Base-by-base conservation (phyloP, 352 stramenopile genomes). In the Phytophthora nicotianae region DNA sequence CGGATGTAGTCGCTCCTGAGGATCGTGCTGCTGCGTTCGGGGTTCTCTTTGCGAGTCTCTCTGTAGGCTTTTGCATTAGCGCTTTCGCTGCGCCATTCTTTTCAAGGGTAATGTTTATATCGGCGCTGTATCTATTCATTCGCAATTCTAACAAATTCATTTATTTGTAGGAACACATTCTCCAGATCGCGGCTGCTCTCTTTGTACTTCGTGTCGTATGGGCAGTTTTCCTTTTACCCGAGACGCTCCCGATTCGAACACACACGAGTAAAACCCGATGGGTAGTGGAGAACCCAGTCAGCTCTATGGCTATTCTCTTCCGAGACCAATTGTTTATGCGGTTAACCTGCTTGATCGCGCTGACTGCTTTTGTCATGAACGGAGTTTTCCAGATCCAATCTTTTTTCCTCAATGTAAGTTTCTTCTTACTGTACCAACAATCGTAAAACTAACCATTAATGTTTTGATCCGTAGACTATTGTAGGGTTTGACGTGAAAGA, bases 401-500 rank as follows among this genome's bases (percentile, higher is more conserved):
- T 17, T 93, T 89, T 67, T 91, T 82, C 59, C 68, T 93, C 13
- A 93, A 93, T 48, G 79, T 86, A 46, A 56, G 68, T 53, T 7
- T 5, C 32, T 50, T 41, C 9, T 16, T 33, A 1, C 20, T 40
- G 62, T n/a, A 4, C 8, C 17, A 50, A 14, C 20, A 9, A 17
- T 21, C 19, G 11, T 50, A 21, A 54, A 50, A 33, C 57, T 69
- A n/a, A 65, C 13, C 23, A 11, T n/a, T 57, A 1, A 5, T 47
- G 1, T 43, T 9, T 41, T 50, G 23, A 4, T 24, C 52, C 42
- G 41, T 41, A 88, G 80, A 91, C 75, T 16, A 68, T 84, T 2
- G 68, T 91, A 16, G 80, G 78, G 5, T 91, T 91, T 59, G 52
- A 90, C 43, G 80, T 88, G 50, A 83, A 89, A 40, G 79, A 88